Conservation (phyloP, 106 monocot genomes). For the Alisma plantagoaquatica region DNA sequence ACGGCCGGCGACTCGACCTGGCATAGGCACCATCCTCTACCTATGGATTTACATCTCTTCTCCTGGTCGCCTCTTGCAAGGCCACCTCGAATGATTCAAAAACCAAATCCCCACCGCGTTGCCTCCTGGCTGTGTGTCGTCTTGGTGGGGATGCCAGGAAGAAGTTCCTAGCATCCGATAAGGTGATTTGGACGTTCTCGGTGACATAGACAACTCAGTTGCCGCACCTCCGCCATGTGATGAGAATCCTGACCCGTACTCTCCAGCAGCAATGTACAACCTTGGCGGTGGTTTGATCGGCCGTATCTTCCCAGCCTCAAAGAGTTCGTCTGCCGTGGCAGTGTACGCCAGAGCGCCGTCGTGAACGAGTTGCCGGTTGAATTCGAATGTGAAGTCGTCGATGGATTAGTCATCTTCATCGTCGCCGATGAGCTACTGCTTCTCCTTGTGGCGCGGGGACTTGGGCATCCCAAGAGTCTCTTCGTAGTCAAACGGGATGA, state of each 20-base stretch:
- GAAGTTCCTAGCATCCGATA: not conserved
- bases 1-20: not conserved
- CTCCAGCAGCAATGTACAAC: not conserved
- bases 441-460: not conserved
- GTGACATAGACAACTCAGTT: not conserved
- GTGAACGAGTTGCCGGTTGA: conserved; percentile 22
- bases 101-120: not conserved
- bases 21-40: not conserved
- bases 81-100: conserved; percentile 15
- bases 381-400: conserved; percentile 35
- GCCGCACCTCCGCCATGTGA: not conserved
- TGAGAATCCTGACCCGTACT: not conserved
- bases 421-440: no score
- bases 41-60: not conserved
- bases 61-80: conserved; percentile 12
- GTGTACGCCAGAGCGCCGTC: conserved; percentile 1
- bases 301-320: conserved; percentile 43
- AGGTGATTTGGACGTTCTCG: conserved; percentile 4
- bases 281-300: conserved; percentile 34
- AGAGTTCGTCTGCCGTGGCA: conserved; percentile 57
- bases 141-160: no score
- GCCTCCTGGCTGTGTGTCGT: not conserved
- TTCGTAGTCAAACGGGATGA: conserved; percentile 11
- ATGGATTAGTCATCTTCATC: not conserved
- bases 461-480: conserved; percentile 6